These are phyloP conservation scores for Pythium oligandrum DNA, from an alignment of 352 stramenopile genomes.

Conservation along the genomic window DNA sequence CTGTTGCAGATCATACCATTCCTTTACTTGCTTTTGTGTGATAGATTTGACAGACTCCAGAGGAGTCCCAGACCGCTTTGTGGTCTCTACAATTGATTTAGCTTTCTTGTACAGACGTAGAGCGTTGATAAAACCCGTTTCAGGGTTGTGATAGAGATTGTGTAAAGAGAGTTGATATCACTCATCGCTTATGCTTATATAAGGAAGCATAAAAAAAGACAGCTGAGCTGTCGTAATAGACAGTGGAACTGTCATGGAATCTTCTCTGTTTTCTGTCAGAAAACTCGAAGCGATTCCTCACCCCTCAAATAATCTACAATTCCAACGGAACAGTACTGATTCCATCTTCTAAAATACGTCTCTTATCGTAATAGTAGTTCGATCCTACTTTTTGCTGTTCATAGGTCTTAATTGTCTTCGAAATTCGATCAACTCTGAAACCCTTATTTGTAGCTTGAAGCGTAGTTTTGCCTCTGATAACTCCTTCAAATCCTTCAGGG, in stretches of 20 bases:
- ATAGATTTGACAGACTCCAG: too few species aligned
- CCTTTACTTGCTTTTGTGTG: constrained; percentile 19
- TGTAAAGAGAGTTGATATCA: too few species aligned
- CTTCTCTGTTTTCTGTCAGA: too few species aligned
- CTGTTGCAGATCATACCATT: constrained; percentile 14
- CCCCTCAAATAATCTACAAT: constrained; percentile 12
- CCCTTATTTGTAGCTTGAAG: constrained; percentile 25
- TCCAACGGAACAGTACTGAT: too few species aligned
- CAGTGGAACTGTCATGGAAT: background rate
- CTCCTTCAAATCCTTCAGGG: constrained; percentile 16
- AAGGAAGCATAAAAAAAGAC: background rate
- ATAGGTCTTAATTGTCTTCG: constrained; percentile 27
- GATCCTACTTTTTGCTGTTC: constrained; percentile 16
- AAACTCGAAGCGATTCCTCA: too few species aligned
- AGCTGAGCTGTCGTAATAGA: background rate
- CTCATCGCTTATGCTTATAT: constrained; percentile 1
- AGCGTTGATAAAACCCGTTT: constrained; percentile 19
- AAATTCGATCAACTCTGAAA: constrained; percentile 20
- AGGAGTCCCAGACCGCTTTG: too few species aligned
- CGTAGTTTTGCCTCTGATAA: constrained; percentile 21
- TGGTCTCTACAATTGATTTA: constrained; percentile 7
- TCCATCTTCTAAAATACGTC: constrained; percentile 11
- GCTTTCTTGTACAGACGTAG: constrained; percentile 20
- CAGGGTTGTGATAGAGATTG: constrained; percentile 21
- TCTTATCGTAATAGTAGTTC: constrained; percentile 29